Evolutionary conservation across 805 yeast species (phyloP).

Genomic region (Komagataella kurtzmanii): DNA sequence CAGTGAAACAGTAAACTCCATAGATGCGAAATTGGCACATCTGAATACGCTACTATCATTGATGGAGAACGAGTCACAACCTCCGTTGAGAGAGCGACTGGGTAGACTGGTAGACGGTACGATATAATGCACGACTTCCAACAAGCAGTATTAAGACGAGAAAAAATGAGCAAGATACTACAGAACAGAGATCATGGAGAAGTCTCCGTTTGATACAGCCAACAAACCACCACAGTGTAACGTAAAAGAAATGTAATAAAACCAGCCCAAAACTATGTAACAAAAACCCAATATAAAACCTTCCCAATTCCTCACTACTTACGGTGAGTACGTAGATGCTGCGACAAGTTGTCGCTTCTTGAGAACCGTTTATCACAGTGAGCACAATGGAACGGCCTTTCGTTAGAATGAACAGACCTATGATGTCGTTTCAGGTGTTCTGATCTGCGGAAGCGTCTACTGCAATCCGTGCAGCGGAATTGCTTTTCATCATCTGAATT

Average conservation of each 20-base stretch:
- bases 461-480: conserved; percentile 22
- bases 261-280: not conserved
- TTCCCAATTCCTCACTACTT: conserved; percentile 1
- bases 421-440: conserved; percentile 59
- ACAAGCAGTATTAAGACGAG: not conserved
- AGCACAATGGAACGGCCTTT: conserved; percentile 45
- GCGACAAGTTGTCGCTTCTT: conserved; percentile 53
- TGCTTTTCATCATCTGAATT: conserved; percentile 16
- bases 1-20: not conserved
- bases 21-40: not conserved
- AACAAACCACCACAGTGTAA: not conserved
- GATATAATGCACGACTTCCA: not conserved
- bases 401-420: conserved; percentile 49
- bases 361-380: conserved; percentile 50
- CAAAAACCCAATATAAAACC: not conserved
- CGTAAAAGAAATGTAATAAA: not conserved
- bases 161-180: not conserved
- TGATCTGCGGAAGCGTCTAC: conserved; percentile 38
- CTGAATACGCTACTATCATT: not conserved
- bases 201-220: not conserved
- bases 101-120: not conserved
- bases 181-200: not conserved
- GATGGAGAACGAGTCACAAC: not conserved
- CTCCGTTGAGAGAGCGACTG: not conserved
- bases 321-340: conserved; percentile 44